Conservation (phyloP, 352 stramenopile genomes). For the Pythium graminicola region DNA sequence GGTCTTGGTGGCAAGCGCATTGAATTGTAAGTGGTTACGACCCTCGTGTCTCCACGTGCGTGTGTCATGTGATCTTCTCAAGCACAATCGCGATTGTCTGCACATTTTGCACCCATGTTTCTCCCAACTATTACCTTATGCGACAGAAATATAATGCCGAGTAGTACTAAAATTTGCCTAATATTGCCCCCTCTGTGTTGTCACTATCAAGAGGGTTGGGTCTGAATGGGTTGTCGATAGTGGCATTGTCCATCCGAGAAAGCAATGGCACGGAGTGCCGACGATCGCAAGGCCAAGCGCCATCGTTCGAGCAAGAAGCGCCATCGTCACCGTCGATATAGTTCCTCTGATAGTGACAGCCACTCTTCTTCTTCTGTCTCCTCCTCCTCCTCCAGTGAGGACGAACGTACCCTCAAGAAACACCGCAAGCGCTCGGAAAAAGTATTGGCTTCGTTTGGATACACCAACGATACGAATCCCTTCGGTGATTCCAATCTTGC, state of each 20-base stretch:
- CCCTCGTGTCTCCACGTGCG: too few relatives aligned
- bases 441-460: conserved; percentile 86
- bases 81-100: neutral
- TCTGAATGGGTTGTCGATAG: neutral
- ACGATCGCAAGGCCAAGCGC: conserved; percentile 19
- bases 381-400: conserved; percentile 19
- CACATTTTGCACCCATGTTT: neutral
- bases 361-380: neutral
- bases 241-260: neutral
- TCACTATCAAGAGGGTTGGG: neutral
- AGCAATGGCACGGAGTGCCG: conserved; percentile 20
- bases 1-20: conserved; percentile 54
- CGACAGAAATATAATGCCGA: conserved; percentile 25
- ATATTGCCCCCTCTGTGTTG: neutral
- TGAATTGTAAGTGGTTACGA: conserved; percentile 38
- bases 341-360: neutral
- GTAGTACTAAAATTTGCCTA: neutral
- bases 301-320: conserved; percentile 32
- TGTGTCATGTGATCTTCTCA: too few relatives aligned
- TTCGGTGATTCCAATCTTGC: conserved; percentile 97
- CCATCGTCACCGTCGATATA: conserved; percentile 5
- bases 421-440: conserved; percentile 69
- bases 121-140: conserved; percentile 26
- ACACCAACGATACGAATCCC: conserved; percentile 98
- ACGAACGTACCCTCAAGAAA: conserved; percentile 43